phyloP scores from a whole-genome alignment of 805 yeast species.

The Wickerhamomyces rabaulensis region DNA sequence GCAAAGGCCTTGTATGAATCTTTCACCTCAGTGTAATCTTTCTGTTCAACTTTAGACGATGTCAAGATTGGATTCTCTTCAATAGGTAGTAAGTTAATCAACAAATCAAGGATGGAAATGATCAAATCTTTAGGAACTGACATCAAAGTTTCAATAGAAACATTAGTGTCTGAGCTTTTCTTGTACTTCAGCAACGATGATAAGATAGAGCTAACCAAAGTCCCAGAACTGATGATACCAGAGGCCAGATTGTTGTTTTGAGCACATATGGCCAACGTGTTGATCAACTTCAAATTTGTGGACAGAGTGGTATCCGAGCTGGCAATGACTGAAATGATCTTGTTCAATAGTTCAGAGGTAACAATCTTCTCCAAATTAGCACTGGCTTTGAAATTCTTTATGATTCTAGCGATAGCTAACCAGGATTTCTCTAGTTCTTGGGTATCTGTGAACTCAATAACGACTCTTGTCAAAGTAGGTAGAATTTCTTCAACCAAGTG shows the following conservation, averaged over 20 bases:
- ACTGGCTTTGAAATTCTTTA: constrained; percentile 42
- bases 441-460: constrained; percentile 51
- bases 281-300: constrained; percentile 27
- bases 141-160: constrained; percentile 67
- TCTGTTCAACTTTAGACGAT: constrained; percentile 13
- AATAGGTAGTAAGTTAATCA: constrained; percentile 55
- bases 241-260: constrained; percentile 35
- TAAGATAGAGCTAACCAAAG: constrained; percentile 42
- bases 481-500: constrained; percentile 49
- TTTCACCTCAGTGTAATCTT: constrained; percentile 20
- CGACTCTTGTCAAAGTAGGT: constrained; percentile 49
- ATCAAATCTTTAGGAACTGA: constrained; percentile 66
- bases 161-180: constrained; percentile 25
- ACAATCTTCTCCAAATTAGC: constrained; percentile 44
- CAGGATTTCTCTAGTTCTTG: constrained; percentile 60
- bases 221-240: constrained; percentile 41
- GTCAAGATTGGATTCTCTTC: constrained; percentile 25
- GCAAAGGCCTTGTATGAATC: constrained; percentile 32
- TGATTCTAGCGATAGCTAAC: constrained; percentile 54
- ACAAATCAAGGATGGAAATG: constrained; percentile 46
- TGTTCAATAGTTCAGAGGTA: constrained; percentile 29
- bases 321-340: constrained; percentile 25
- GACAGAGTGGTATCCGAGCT: constrained; percentile 26
- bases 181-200: constrained; percentile 49
- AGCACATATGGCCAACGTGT: constrained; percentile 41